Evolutionary conservation across 2,329 filamentous ascomycete species (phyloP), one percentile per base, ranked within the genome.

Genomic region (Beauveria australis): DNA sequence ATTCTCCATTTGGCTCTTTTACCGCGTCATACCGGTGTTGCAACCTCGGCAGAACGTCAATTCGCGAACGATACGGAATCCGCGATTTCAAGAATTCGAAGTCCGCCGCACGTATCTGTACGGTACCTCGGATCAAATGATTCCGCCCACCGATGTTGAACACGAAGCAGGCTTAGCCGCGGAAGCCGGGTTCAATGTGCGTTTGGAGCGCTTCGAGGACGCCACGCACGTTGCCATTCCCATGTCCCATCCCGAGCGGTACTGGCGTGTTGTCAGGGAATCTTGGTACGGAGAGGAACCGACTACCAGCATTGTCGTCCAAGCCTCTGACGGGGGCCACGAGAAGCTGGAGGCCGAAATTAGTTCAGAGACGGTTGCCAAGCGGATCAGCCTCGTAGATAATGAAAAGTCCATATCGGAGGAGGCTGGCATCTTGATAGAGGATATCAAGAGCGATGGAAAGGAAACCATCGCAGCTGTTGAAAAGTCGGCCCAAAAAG

Each of bases 221-320:
- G 81, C 76, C 4, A 70, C 71, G 26, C 82, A 85, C 68, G 81
- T 84, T 26, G 75, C 79, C 19, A 80, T 82, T 62, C 73, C 75
- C 61, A 75, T 77, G 62, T 66, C 66, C 0, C 77, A 84, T 61
- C 69, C 70, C 28, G 68, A 71, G 51, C 71, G 80, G 59, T 85
- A 85, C 66, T 84, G 82, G 82, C 65, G 63, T 5, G 68, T 74
- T 22, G 73, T 84, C 3, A 74, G 66, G 46, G 73, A 77, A 60
- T 74, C 75, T 1, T 85, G 81, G 81, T 68, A 74, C 41, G 73
- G 69, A 51, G 64, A 58, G 22, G 43, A 54, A 49, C 37, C 43
- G 56, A n/a, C 37, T 6, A 28, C 40, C 18, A 40, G 33, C 22
- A 14, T 59, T 40, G 51, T 46, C 19, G 44, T 58, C 16, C 24